Evolutionary conservation across 1,284 basidiomycete species (phyloP), one percentile per base, ranked within the genome.

Genomic region (Ceratobasidium sp.): DNA sequence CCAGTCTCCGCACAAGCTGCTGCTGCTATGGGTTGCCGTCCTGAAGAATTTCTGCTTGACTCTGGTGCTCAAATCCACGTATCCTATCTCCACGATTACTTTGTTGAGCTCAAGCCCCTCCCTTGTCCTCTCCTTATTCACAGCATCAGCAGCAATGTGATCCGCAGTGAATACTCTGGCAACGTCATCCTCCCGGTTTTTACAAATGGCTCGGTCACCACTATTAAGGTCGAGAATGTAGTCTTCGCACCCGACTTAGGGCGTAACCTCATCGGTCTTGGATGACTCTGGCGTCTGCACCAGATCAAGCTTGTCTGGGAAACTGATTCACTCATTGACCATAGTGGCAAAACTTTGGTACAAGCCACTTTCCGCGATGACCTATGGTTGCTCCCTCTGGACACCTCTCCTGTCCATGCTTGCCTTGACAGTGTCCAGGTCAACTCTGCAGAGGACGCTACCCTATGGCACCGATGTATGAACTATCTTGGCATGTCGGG

Each of bases 181-280:
- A 11, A 24, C 24, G 31, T 2, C 6, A 64, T 64, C 19, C 14
- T 39, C 6, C 62, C 62, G 8, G 41, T 46, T 9, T 9, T 19
- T 16, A 22, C 16, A 3, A 39, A 46, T 1, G 9, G 22, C 2
- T 43, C 39, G 2, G 16, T 46, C 11, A 7, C 22, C 1, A 22
- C 39, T 5, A 6, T 64, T 11, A 24, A 24, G 29, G 22, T 64
- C 43, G 22, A 46, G 16, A 29, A 31, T 24, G 62, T 64, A 7
- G 37, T 64, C 3, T 64, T 24, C 29, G 62, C 62, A 11, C 62
- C 62, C 19, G 41, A 64, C 9, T 31, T 64, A 2, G 62, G 62
- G 1, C 39, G 62, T 2, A 64, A 64, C n/a, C 22, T 64, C 1
- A n/a, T 64, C 2, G 16, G 41, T 48, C 43, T 46, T 8, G 22